Base-by-base conservation (phyloP, 176 grass and related monocot genomes). In the Oryza rufipogon region DNA sequence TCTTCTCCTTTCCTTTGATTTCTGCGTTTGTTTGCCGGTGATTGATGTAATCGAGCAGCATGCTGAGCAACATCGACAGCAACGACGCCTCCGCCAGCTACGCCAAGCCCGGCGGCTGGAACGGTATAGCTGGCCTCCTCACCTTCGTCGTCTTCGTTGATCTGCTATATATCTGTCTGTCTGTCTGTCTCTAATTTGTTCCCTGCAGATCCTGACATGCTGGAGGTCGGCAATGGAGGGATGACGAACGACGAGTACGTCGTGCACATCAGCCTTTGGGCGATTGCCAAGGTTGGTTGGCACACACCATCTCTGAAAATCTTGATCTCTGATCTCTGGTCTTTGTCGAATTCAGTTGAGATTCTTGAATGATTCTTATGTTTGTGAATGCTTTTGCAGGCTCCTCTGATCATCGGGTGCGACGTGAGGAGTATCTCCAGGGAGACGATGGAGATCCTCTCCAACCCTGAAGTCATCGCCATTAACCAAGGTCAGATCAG, bases 181-280 rank as follows among this genome's bases (percentile, higher is more conserved):
- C 34, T 36, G 34, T 76, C 34, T 64, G 19, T 6, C 16, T 54
- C 51, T 25, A 0, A 2, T 11, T 1, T 36, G 34, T 36, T 36
- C 34, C 34, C 34, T 38, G 4, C 81, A 92, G 84, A 93, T 26
- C 91, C 91, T 81, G 91, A 93, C 67, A 90, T 97, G 94, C 92
- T 97, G 0, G 94, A 97, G 86, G 89, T 97, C 38, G 94, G 94
- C 46, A 97, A 94, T 83, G 94, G 94, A 64, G 88, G 88, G 10
- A 94, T 97, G 92, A 38, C 73, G n/a, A 56, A 88, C 19, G 41
- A 87, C 71, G 92, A 97, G 78, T 97, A 94, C 49, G 60, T 92
- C 48, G 91, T 92, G 23, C 94, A 97, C 32, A 90, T 97, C 80
- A 94, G 94, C 88, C 60, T 97, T 1, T 97, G 92, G 92, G 90